Evolutionary conservation across 164 flowering plant genomes (phyloP).

Genomic region (Euptelea pleiosperma): DNA sequence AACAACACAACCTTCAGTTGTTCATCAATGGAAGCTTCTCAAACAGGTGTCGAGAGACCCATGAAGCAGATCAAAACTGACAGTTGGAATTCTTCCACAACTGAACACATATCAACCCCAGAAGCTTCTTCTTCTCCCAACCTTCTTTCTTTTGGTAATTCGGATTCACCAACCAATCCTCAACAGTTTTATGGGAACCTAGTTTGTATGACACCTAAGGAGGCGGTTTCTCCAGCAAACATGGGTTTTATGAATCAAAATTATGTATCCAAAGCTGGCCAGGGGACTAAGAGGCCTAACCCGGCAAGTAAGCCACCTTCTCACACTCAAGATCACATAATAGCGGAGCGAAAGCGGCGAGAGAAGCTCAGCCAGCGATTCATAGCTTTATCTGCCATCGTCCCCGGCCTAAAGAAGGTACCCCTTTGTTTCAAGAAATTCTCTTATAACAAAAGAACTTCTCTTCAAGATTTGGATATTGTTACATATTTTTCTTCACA

Average conservation of each 20-base stretch:
- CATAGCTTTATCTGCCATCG: slow-evolving; percentile 45
- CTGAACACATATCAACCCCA: slow-evolving; percentile 22
- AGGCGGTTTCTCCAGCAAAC: slow-evolving; percentile 21
- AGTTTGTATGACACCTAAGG: slow-evolving; percentile 41
- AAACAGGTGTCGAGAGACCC: slow-evolving; percentile 27
- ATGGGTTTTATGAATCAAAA: slow-evolving; percentile 31
- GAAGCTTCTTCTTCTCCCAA: slow-evolving; percentile 18
- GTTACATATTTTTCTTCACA: too few species aligned
- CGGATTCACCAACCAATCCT: slow-evolving; percentile 12
- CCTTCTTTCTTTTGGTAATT: slow-evolving; percentile 28
- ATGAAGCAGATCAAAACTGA: slow-evolving; percentile 41
- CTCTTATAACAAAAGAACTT: background rate
- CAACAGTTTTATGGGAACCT: slow-evolving; percentile 16
- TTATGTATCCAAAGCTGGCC: slow-evolving; percentile 16
- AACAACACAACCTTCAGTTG: slow-evolving; percentile 14
- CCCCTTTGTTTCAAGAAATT: slow-evolving; percentile 1
- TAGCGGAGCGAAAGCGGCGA: slow-evolving; percentile 55
- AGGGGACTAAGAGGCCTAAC: slow-evolving; percentile 7
- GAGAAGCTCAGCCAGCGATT: slow-evolving; percentile 56
- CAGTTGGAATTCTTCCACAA: slow-evolving; percentile 39
- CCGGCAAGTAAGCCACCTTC: slow-evolving; percentile 6
- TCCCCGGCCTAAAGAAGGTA: slow-evolving; percentile 61
- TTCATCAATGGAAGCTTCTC: slow-evolving; percentile 17
- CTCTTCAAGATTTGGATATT: too few species aligned
- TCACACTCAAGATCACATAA: slow-evolving; percentile 44